Base-by-base conservation (phyloP, 768 basidiomycete genomes). In the Hericium alpestre region DNA sequence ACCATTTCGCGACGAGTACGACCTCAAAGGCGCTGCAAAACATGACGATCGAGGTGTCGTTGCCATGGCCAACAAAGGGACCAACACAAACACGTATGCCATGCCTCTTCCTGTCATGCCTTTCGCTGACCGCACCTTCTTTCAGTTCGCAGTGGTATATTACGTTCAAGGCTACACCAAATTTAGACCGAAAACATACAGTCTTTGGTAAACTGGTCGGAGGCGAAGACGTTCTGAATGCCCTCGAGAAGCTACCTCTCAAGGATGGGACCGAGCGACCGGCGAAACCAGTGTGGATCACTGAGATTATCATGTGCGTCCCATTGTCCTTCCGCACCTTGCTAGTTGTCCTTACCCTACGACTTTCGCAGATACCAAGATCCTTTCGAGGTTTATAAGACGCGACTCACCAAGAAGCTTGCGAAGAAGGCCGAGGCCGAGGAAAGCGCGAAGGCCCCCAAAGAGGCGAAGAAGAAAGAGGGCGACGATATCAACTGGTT, bases 171-270 rank as follows among this genome's bases (percentile, higher is more conserved):
- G 72, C 85, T 1, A 80, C 91, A 7, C 79, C 90, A 0, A 83
- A 98, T 68, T 80, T 99, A 20, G 90, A 98, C 70, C 87, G 83
- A 58, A 93, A 94, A 65, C 93, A 94, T 65, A 94, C 93, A 0
- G 96, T 98, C 2, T 99, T 98, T 65, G 96, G 96, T 2, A 94
- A 95, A 63, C 77, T 98, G 13, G 94, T 99, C 2, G 96, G 96
- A 9, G 96, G 95, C 18, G 90, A 95, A 67, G 90, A 94, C 27
- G 84, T 95, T 7, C 74, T 98, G 1, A 81, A 90, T 65, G 80
- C 86, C 6, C 72, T 99, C 25, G 96, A 98, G 68, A 81, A 82
- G 37, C 71, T 93, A 0, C 84, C 90, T 1, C 73, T 84, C 46
- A 89, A 93, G 70, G 81, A 86, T 15, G 91, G 89, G 15, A 90